Percentiles rank a stretch among this genome's conserved stretches.
These are phyloP conservation scores for Coniochaeta sp. DNA, from an alignment of 2,329 filamentous ascomycete species.

Conservation along the genomic window DNA sequence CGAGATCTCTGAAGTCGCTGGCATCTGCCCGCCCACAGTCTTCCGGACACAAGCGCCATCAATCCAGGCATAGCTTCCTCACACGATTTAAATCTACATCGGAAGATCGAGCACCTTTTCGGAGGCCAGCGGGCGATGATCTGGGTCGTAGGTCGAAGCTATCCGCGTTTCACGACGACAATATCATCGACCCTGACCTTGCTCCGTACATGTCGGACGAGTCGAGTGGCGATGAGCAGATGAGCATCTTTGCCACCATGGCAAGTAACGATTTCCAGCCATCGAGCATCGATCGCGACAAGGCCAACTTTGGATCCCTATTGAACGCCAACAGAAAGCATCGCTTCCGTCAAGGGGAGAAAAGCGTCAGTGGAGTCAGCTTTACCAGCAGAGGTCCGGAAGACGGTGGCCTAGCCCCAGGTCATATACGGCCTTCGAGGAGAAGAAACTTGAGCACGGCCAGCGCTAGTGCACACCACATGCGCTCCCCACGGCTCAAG, in stretches of 20 bases:
- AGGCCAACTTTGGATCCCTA: conserved; percentile 63
- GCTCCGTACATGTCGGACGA: conserved; percentile 95
- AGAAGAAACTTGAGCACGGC: conserved; percentile 79
- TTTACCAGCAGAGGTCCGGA: conserved; percentile 64
- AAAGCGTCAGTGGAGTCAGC: conserved; percentile 64
- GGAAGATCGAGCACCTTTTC: conserved; percentile 84
- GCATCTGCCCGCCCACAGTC: conserved; percentile 66
- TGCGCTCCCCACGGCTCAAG: conserved; percentile 65
- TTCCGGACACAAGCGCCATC: conserved; percentile 73
- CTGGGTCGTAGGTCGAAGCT: conserved; percentile 58
- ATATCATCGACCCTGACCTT: conserved; percentile 94
- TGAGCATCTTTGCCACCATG: conserved; percentile 73
- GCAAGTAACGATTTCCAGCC: conserved; percentile 59
- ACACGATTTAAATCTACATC: conserved; percentile 64
- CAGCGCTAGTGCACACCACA: conserved; percentile 60
- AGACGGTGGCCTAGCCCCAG: conserved; percentile 47
- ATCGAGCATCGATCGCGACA: conserved; percentile 67
- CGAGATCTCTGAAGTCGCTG: conserved; percentile 75
- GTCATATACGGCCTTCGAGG: conserved; percentile 27
- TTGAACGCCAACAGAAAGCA: conserved; percentile 69
- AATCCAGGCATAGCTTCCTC: conserved; percentile 80
- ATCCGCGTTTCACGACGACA: conserved; percentile 95
- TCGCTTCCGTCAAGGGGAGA: conserved; percentile 66
- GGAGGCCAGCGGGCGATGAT: conserved; percentile 63
- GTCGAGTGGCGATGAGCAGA: conserved; percentile 87